These are phyloP conservation scores for Dissophora globulifera DNA, from an alignment of 192 early-diverging fungal species.

Conservation along the genomic window DNA sequence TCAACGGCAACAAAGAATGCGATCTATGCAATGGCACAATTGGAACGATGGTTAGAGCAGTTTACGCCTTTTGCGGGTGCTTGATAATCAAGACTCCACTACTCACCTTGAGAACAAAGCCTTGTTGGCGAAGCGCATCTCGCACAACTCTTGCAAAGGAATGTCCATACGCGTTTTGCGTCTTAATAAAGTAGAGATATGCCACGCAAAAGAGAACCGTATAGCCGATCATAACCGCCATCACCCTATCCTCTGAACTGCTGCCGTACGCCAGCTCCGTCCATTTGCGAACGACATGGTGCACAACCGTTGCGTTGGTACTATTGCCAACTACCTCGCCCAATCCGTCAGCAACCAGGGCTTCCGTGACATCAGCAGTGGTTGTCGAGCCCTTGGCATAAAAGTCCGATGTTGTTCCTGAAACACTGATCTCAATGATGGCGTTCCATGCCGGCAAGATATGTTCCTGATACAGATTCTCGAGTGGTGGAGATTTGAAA, in stretches of 20 bases:
- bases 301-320: background rate
- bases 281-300: conserved; percentile 52
- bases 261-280: conserved; percentile 60
- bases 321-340: background rate
- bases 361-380: background rate
- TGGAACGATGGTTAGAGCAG: too few relatives aligned
- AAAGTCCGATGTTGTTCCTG: background rate
- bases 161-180: conserved; percentile 53
- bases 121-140: conserved; percentile 63
- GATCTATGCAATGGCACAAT: conserved; percentile 67
- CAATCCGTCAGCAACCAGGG: background rate
- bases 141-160: conserved; percentile 57
- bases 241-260: conserved; percentile 65
- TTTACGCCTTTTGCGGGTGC: too few relatives aligned
- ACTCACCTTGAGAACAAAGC: conserved; percentile 68
- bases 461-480: background rate
- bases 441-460: conserved; percentile 22
- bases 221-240: conserved; percentile 72
- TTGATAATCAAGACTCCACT: background rate
- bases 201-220: conserved; percentile 59
- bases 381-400: background rate
- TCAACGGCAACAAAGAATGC: conserved; percentile 89
- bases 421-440: conserved; percentile 2
- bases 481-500: background rate
- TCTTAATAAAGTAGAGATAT: conserved; percentile 60